phyloP scores from a whole-genome alignment of 345 rosid species.

The Citrus australasica region DNA sequence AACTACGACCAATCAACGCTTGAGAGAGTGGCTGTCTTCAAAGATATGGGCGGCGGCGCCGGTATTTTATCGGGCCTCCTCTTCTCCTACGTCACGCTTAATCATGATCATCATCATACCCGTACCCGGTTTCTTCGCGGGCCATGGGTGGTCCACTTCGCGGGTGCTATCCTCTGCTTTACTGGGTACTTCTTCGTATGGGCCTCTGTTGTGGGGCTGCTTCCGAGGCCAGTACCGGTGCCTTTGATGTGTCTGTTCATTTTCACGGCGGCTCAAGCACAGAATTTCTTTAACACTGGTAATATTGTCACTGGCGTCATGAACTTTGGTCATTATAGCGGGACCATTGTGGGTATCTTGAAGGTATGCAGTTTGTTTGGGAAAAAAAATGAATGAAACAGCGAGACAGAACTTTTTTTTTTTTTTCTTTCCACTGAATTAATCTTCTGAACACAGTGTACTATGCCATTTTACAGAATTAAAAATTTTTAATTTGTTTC shows the following conservation, averaged over 20 bases:
- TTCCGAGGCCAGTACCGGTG: slow-evolving; percentile 34
- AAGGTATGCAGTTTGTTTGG: slow-evolving; percentile 20
- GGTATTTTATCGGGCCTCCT: slow-evolving; percentile 65
- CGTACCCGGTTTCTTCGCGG: slow-evolving; percentile 21
- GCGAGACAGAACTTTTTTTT: no score
- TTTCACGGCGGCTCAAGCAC: slow-evolving; percentile 35
- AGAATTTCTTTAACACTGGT: slow-evolving; percentile 46
- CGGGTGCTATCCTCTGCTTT: slow-evolving; percentile 55
- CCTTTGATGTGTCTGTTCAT: slow-evolving; percentile 47
- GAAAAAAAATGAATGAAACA: no score
- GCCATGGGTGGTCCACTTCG: slow-evolving; percentile 60
- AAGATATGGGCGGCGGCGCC: slow-evolving; percentile 62
- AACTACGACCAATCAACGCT: slow-evolving; percentile 70
- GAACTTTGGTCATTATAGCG: slow-evolving; percentile 41
- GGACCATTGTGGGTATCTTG: slow-evolving; percentile 48
- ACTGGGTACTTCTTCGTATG: slow-evolving; percentile 62
- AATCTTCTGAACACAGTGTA: no score
- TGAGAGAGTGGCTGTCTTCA: slow-evolving; percentile 66
- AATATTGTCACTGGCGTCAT: slow-evolving; percentile 40
- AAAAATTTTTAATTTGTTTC: neutral
- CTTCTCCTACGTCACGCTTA: slow-evolving; percentile 33
- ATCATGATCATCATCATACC: neutral
- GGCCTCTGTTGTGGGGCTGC: slow-evolving; percentile 56
- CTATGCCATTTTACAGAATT: no score
- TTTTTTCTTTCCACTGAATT: no score